phyloP scores from a whole-genome alignment of 345 rosid genomes.

The Rhodamnia rubescens region DNA sequence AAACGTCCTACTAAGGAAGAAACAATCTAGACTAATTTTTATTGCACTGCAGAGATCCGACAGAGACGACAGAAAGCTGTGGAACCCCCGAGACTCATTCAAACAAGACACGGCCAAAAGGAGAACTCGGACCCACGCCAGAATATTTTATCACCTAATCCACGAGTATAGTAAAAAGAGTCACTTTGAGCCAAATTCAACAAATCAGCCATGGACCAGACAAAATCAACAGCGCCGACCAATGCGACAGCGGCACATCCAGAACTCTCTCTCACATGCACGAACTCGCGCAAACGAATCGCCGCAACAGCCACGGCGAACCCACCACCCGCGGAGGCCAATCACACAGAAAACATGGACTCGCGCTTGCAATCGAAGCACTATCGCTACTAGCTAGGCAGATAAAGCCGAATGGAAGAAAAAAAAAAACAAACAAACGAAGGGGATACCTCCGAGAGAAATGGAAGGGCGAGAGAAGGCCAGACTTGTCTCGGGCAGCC shows the following conservation, averaged over 20 bases:
- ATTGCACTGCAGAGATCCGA: not conserved
- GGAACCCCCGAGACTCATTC: not conserved
- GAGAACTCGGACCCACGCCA: not conserved
- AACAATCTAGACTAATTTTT: not conserved
- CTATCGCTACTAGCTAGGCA: too few species aligned
- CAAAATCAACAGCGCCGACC: not conserved
- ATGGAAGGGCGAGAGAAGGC: conserved; percentile 57
- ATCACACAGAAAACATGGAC: not conserved
- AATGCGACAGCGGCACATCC: not conserved
- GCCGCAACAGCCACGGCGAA: not conserved
- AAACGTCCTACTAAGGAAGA: not conserved
- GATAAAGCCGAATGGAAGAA: too few species aligned
- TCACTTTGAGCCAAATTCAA: not conserved
- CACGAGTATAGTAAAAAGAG: too few species aligned
- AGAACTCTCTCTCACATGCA: not conserved
- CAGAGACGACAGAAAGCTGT: not conserved
- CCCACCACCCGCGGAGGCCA: not conserved
- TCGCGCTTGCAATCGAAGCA: not conserved
- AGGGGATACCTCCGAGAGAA: conserved; percentile 67
- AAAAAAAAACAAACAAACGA: not conserved
- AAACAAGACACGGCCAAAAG: not conserved
- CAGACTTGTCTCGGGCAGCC: conserved; percentile 73
- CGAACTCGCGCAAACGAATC: not conserved
- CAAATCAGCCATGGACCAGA: not conserved
- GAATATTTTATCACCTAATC: not conserved